Evolutionary conservation across 805 yeast species (phyloP).

Genomic region (Teunomyces stri): DNA sequence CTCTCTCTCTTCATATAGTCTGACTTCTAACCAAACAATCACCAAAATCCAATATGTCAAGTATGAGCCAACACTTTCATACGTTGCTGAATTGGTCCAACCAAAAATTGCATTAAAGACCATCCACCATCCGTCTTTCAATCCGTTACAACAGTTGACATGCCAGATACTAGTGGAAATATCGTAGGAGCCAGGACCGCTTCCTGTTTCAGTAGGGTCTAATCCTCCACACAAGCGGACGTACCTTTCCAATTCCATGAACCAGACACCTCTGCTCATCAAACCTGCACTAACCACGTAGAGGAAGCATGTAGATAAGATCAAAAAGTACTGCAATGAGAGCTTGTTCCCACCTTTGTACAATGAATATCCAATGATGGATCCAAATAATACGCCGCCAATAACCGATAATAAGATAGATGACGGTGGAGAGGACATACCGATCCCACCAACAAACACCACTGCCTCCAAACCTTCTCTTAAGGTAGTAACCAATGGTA

Average conservation of each 20-base stretch:
- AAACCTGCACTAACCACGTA: conserved; percentile 46
- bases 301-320: conserved; percentile 38
- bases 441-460: conserved; percentile 43
- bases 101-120: conserved; percentile 44
- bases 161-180: conserved; percentile 42
- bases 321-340: conserved; percentile 41
- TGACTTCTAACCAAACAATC: conserved; percentile 26
- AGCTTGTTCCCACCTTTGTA: conserved; percentile 42
- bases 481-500: conserved; percentile 26
- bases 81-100: conserved; percentile 47
- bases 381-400: conserved; percentile 29
- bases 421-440: conserved; percentile 34
- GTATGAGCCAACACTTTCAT: conserved; percentile 40
- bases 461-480: conserved; percentile 38
- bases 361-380: conserved; percentile 31
- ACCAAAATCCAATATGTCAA: conserved; percentile 37
- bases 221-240: conserved; percentile 39
- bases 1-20: conserved; percentile 35
- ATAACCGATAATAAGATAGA: conserved; percentile 32
- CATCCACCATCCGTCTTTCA: conserved; percentile 48
- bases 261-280: conserved; percentile 45
- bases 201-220: conserved; percentile 44
- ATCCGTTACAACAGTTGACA: conserved; percentile 46
- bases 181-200: conserved; percentile 47
- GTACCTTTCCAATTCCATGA: conserved; percentile 38